Percentiles rank a stretch among this genome's conserved stretches.
These are phyloP conservation scores for Hypericum androsaemum DNA, from an alignment of 345 rosid genomes.

Conservation along the genomic window DNA sequence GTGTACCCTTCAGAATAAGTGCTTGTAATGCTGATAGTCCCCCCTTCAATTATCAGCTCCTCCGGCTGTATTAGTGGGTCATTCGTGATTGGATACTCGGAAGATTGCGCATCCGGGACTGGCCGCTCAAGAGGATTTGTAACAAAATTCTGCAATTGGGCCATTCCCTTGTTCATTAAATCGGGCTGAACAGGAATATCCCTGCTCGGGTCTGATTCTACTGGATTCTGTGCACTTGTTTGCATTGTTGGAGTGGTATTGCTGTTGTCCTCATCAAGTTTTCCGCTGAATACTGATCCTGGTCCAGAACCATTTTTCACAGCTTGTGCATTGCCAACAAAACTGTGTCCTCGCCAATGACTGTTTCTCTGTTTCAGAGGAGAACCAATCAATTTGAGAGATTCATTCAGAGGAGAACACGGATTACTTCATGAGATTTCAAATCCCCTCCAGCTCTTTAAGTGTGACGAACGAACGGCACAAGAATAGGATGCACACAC, in stretches of 20 bases:
- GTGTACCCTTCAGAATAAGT: slow-evolving; percentile 24
- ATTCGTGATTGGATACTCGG: slow-evolving; percentile 40
- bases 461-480: too few species aligned
- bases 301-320: slow-evolving; percentile 66
- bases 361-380: slow-evolving; percentile 67
- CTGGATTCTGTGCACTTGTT: slow-evolving; percentile 34
- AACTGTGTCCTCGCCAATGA: slow-evolving; percentile 80
- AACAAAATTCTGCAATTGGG: slow-evolving; percentile 26
- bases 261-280: slow-evolving; percentile 55
- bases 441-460: background rate
- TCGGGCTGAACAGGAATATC: slow-evolving; percentile 40
- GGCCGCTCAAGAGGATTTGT: slow-evolving; percentile 37
- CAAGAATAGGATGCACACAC: too few species aligned
- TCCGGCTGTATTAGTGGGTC: slow-evolving; percentile 12
- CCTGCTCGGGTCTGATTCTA: slow-evolving; percentile 48
- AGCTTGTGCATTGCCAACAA: slow-evolving; percentile 49
- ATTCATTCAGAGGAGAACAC: background rate
- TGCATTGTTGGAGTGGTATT: slow-evolving; percentile 27
- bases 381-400: slow-evolving; percentile 1
- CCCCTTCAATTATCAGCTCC: slow-evolving; percentile 20
- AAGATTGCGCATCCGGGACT: slow-evolving; percentile 44
- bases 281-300: slow-evolving; percentile 45
- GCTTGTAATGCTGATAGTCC: slow-evolving; percentile 22
- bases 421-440: slow-evolving; percentile 1
- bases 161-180: slow-evolving; percentile 34